phyloP scores from a whole-genome alignment of 1,284 basidiomycete species.

The Mycena sp. region DNA sequence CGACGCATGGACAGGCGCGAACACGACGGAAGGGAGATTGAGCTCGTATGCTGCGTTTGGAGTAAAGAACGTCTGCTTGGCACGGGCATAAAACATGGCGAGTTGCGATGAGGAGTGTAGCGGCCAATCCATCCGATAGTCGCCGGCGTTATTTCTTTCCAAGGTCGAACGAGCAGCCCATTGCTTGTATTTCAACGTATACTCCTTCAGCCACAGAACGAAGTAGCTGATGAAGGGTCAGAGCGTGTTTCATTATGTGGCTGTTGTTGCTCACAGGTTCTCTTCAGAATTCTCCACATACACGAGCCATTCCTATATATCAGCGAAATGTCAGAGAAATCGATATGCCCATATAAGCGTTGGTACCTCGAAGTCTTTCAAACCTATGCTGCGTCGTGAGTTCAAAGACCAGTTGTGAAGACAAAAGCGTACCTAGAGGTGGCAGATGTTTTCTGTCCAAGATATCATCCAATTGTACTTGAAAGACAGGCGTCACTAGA shows the following conservation, averaged over 20 bases:
- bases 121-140: slow-evolving; percentile 46
- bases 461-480: slow-evolving; percentile 61
- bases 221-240: slow-evolving; percentile 62
- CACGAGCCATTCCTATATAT: slow-evolving; percentile 72
- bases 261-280: slow-evolving; percentile 61
- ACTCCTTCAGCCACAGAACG: slow-evolving; percentile 77
- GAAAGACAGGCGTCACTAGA: slow-evolving; percentile 54
- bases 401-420: neutral
- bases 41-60: slow-evolving; percentile 75
- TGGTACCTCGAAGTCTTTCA: slow-evolving; percentile 77
- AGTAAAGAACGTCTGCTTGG: slow-evolving; percentile 80
- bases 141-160: slow-evolving; percentile 41
- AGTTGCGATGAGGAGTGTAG: slow-evolving; percentile 61
- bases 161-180: slow-evolving; percentile 62
- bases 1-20: slow-evolving; percentile 67
- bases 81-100: slow-evolving; percentile 76
- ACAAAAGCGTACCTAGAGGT: slow-evolving; percentile 43
- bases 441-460: slow-evolving; percentile 63
- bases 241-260: neutral
- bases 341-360: neutral
- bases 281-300: slow-evolving; percentile 77
- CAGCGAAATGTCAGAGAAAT: neutral
- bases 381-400: slow-evolving; percentile 45
- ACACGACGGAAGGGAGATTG: slow-evolving; percentile 69
- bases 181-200: slow-evolving; percentile 63